These are phyloP conservation scores for Gyromitra esculenta DNA, from an alignment of 2,329 filamentous ascomycete genomes.

Conservation along the genomic window DNA sequence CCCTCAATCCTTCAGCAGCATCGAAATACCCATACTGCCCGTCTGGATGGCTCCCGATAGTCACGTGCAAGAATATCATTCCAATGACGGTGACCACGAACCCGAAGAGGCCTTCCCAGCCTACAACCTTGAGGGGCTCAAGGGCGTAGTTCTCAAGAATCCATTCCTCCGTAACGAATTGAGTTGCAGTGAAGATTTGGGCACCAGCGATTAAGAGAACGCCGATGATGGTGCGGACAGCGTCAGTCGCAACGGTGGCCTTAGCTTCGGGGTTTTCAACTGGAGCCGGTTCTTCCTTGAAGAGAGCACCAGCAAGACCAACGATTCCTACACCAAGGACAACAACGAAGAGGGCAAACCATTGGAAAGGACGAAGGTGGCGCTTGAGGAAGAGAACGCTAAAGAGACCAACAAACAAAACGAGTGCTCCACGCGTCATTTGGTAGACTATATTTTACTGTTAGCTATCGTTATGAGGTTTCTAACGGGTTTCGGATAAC, in stretches of 20 bases:
- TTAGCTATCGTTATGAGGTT: constrained; percentile 7
- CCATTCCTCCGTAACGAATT: constrained; percentile 96
- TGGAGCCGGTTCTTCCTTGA: constrained; percentile 67
- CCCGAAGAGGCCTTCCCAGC: constrained; percentile 95
- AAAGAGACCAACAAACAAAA: constrained; percentile 94
- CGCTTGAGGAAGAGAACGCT: constrained; percentile 89
- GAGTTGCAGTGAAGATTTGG: constrained; percentile 94
- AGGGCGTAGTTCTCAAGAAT: constrained; percentile 82
- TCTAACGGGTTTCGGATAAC: constrained; percentile 18
- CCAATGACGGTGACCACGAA: constrained; percentile 79
- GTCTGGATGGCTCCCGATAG: constrained; percentile 76
- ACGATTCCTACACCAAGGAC: constrained; percentile 89
- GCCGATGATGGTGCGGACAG: constrained; percentile 78
- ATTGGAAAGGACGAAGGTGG: constrained; percentile 86
- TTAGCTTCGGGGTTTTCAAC: constrained; percentile 51
- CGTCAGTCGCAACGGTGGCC: constrained; percentile 57
- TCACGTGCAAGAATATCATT: constrained; percentile 82
- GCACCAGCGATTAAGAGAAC: constrained; percentile 91
- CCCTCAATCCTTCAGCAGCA: constrained; percentile 81
- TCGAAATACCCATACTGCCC: constrained; percentile 89
- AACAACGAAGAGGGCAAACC: constrained; percentile 86
- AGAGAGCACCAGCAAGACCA: constrained; percentile 86
- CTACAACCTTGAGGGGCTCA: constrained; percentile 89
- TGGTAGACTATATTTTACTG: constrained; percentile 73
- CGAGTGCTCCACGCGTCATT: constrained; percentile 94